phyloP scores from a whole-genome alignment of 1,284 basidiomycete species.

The Athelia psychrophila region DNA sequence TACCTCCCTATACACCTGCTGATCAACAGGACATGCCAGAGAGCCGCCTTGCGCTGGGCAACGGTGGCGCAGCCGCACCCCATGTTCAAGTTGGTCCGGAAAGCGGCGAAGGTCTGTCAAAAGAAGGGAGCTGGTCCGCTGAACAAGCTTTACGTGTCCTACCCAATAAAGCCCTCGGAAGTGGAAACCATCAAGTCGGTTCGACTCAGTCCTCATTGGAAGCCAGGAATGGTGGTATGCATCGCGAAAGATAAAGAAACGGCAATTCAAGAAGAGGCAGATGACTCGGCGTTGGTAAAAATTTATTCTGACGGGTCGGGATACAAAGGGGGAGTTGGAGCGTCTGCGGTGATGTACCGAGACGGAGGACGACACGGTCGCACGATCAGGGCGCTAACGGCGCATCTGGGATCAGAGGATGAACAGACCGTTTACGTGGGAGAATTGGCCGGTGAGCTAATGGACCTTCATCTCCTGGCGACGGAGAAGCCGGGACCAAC shows the following conservation, averaged over 20 bases:
- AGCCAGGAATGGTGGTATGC: conserved; percentile 7
- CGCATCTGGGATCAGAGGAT: conserved; percentile 6
- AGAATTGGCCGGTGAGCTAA: conserved; percentile 13
- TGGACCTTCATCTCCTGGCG: conserved; percentile 4
- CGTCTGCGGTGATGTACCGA: conserved; percentile 18
- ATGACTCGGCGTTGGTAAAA: conserved; percentile 7
- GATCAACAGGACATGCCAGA: conserved; percentile 14
- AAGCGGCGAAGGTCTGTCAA: neutral
- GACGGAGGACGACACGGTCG: neutral
- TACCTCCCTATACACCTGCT: conserved; percentile 17
- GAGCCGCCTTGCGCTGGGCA: conserved; percentile 10
- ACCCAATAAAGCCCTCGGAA: conserved; percentile 1
- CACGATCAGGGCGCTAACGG: neutral
- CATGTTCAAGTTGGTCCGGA: conserved; percentile 1
- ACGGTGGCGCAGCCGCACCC: conserved; percentile 17
- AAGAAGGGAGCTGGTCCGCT: conserved; percentile 7
- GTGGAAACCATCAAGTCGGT: conserved; percentile 17
- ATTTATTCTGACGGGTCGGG: conserved; percentile 26
- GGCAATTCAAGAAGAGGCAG: conserved; percentile 5
- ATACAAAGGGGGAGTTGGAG: conserved; percentile 14
- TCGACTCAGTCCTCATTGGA: conserved; percentile 5
- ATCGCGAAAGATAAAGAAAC: conserved; percentile 8
- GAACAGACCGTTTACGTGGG: conserved; percentile 17
- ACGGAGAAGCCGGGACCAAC: neutral
- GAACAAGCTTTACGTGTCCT: conserved; percentile 6